Evolutionary conservation across 2,329 filamentous ascomycete species (phyloP).

Genomic region (Pseudocercospora macadamiae): DNA sequence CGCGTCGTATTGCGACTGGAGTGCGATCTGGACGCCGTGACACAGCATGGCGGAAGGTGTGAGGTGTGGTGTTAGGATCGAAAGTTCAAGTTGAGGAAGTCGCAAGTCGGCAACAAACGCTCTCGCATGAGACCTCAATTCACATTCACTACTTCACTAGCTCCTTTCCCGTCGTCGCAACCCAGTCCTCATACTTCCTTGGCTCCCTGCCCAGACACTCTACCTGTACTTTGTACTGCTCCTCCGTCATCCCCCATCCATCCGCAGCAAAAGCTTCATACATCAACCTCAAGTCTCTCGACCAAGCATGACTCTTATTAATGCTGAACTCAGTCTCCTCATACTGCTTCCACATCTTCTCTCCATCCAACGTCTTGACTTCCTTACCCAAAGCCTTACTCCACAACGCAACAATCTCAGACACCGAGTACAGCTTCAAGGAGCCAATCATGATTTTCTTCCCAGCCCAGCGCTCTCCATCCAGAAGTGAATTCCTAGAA

Average conservation of each 20-base stretch:
- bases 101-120: too few relatives aligned
- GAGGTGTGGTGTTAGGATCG: background rate
- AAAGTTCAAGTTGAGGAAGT: slow-evolving; percentile 7
- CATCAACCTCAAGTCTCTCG: slow-evolving; percentile 23
- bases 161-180: slow-evolving; percentile 10
- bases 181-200: slow-evolving; percentile 18
- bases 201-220: slow-evolving; percentile 20
- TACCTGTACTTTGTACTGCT: slow-evolving; percentile 16
- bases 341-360: slow-evolving; percentile 2
- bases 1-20: slow-evolving; percentile 49
- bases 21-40: slow-evolving; percentile 44
- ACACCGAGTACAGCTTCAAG: slow-evolving; percentile 8
- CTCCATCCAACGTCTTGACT: slow-evolving; percentile 5
- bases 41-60: slow-evolving; percentile 34
- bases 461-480: slow-evolving; percentile 10
- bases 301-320: slow-evolving; percentile 13
- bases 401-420: slow-evolving; percentile 14
- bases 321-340: background rate
- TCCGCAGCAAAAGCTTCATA: slow-evolving; percentile 16
- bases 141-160: background rate
- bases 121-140: background rate
- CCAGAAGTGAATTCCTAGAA: slow-evolving; percentile 11
- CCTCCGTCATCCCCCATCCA: slow-evolving; percentile 24
- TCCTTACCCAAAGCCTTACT: slow-evolving; percentile 12
- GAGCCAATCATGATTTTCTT: slow-evolving; percentile 24